Percentiles rank a stretch among this genome's conserved stretches.
These are phyloP conservation scores for Fagus sylvatica DNA, from an alignment of 306 rosid species.

Conservation along the genomic window DNA sequence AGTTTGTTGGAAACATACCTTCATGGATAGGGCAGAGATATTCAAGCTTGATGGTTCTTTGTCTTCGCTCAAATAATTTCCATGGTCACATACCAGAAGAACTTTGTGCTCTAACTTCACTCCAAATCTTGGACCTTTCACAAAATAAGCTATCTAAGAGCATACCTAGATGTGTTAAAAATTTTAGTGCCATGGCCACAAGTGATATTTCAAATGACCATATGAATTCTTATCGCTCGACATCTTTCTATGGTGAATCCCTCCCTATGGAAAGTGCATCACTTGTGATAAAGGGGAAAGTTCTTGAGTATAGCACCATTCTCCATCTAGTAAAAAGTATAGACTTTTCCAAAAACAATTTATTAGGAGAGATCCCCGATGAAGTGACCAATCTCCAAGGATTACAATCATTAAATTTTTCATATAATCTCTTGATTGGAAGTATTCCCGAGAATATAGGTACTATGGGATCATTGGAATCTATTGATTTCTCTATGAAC, in stretches of 20 bases:
- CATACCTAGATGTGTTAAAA: slow-evolving; percentile 20
- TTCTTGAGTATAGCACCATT: background rate
- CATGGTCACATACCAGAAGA: slow-evolving; percentile 10
- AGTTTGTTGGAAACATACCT: slow-evolving; percentile 25
- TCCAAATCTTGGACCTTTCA: slow-evolving; percentile 23
- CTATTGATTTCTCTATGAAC: slow-evolving; percentile 21
- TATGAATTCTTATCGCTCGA: no score
- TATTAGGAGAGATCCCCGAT: background rate
- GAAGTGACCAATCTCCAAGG: background rate
- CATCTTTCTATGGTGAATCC: no score
- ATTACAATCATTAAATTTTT: background rate
- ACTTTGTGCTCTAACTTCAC: slow-evolving; percentile 12
- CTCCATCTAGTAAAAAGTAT: background rate
- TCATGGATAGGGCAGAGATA: slow-evolving; percentile 5
- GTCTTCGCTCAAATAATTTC: slow-evolving; percentile 21
- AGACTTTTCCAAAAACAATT: slow-evolving; percentile 12
- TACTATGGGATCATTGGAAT: background rate
- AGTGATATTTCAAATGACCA: background rate
- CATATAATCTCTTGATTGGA: slow-evolving; percentile 4
- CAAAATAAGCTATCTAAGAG: slow-evolving; percentile 7
- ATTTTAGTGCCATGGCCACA: background rate
- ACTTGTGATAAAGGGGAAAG: background rate
- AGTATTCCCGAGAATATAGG: background rate
- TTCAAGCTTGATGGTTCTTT: slow-evolving; percentile 1
- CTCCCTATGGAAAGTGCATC: no score